These are phyloP conservation scores for Ajuga reptans DNA, from an alignment of 305 asterid genomes.

Conservation along the genomic window DNA sequence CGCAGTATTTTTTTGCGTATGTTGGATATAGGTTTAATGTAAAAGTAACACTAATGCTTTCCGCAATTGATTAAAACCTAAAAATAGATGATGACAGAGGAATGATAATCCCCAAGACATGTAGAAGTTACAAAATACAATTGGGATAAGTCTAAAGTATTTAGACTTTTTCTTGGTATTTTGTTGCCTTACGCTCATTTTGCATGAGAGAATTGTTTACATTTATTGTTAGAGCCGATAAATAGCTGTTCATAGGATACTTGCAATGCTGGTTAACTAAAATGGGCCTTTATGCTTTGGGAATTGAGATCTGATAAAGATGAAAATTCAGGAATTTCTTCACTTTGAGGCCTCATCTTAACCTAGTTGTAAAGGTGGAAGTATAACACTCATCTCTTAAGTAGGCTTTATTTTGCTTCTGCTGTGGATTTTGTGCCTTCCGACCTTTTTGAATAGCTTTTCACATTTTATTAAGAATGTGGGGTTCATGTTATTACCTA, in stretches of 20 bases:
- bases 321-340: too few relatives aligned
- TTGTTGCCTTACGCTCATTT: slow-evolving; percentile 4
- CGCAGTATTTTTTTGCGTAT: slow-evolving; percentile 4
- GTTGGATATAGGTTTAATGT: neutral
- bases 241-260: neutral
- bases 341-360: neutral
- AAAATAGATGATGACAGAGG: neutral
- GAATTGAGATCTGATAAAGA: neutral
- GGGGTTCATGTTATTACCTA: neutral
- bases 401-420: neutral
- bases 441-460: neutral
- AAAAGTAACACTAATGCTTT: neutral
- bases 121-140: neutral
- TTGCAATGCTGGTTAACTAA: neutral
- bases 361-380: neutral
- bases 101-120: neutral
- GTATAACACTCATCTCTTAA: neutral
- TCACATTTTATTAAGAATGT: neutral
- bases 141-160: neutral
- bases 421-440: slow-evolving; percentile 7
- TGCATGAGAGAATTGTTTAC: neutral
- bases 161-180: neutral
- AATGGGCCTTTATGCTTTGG: neutral
- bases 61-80: neutral
- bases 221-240: neutral